phyloP scores from a whole-genome alignment of 352 stramenopile genomes.

The Globisporangium nagaii region DNA sequence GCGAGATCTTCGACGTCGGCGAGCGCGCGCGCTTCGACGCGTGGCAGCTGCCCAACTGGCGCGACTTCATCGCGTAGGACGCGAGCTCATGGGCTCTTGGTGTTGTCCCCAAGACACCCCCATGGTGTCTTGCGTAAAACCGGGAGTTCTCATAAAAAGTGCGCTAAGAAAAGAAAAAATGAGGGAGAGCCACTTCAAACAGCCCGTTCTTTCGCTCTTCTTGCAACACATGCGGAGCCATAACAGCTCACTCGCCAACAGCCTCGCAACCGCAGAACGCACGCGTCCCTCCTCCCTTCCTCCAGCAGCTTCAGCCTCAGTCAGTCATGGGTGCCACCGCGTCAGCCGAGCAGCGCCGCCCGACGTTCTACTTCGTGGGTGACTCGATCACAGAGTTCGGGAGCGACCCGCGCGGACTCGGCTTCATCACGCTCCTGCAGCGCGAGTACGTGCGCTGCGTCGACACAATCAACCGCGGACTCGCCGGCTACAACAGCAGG shows the following conservation, averaged over 20 bases:
- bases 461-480: constrained; percentile 54
- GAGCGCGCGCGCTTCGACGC: constrained; percentile 24
- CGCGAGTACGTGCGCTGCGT: constrained; percentile 41
- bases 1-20: constrained; percentile 2
- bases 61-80: constrained; percentile 7
- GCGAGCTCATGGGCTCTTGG: too few relatives aligned
- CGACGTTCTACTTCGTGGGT: constrained; percentile 38
- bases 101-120: too few relatives aligned
- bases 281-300: background rate
- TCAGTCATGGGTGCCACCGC: constrained; percentile 1
- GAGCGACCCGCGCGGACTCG: constrained; percentile 23
- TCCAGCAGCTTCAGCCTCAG: background rate
- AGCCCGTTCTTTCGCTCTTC: too few relatives aligned
- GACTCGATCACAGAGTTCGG: constrained; percentile 69
- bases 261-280: too few relatives aligned
- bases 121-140: too few relatives aligned
- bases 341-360: constrained; percentile 13
- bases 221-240: too few relatives aligned
- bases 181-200: too few relatives aligned
- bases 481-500: constrained; percentile 50
- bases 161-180: too few relatives aligned
- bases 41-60: constrained; percentile 32
- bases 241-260: too few relatives aligned
- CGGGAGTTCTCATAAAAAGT: too few relatives aligned
- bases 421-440: constrained; percentile 44